phyloP scores from a whole-genome alignment of 2,329 filamentous ascomycete genomes.

The Exophiala spinifera region DNA sequence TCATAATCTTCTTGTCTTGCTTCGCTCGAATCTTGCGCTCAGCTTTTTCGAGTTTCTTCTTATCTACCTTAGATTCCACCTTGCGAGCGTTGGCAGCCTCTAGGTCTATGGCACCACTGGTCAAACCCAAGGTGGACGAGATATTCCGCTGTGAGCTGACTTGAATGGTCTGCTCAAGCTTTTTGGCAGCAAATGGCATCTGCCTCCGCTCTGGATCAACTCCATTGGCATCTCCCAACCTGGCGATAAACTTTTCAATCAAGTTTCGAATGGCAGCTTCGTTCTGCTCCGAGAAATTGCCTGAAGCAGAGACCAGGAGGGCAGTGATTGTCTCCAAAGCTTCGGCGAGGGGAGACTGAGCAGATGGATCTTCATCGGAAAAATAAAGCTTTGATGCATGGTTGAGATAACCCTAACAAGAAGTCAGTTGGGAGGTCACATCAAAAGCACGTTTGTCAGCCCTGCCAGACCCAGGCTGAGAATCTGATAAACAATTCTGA shows the following conservation, averaged over 20 bases:
- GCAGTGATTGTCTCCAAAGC: slow-evolving; percentile 82
- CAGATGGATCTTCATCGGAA: slow-evolving; percentile 66
- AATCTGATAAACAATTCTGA: not conserved
- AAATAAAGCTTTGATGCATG: slow-evolving; percentile 85
- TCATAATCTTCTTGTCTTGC: slow-evolving; percentile 97
- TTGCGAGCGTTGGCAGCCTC: slow-evolving; percentile 91
- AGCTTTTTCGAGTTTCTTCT: slow-evolving; percentile 98
- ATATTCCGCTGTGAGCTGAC: slow-evolving; percentile 93
- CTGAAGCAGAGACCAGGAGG: slow-evolving; percentile 88
- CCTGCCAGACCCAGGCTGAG: not conserved
- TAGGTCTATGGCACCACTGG: slow-evolving; percentile 79
- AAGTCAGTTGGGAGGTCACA: slow-evolving; percentile 7
- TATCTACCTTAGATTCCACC: slow-evolving; percentile 95
- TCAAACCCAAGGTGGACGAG: slow-evolving; percentile 87
- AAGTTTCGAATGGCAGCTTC: slow-evolving; percentile 76
- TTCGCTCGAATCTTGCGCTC: slow-evolving; percentile 97
- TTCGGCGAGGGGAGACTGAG: slow-evolving; percentile 74
- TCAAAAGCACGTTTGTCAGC: not conserved
- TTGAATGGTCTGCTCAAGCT: slow-evolving; percentile 90
- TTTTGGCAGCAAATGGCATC: slow-evolving; percentile 72
- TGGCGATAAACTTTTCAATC: slow-evolving; percentile 84
- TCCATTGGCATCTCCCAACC: slow-evolving; percentile 71
- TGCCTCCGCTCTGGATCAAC: slow-evolving; percentile 63
- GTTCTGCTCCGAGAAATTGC: slow-evolving; percentile 68
- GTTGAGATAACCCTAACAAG: slow-evolving; percentile 70